Conservation (phyloP, 2,329 filamentous ascomycete species). For the Diplodia corticola region DNA sequence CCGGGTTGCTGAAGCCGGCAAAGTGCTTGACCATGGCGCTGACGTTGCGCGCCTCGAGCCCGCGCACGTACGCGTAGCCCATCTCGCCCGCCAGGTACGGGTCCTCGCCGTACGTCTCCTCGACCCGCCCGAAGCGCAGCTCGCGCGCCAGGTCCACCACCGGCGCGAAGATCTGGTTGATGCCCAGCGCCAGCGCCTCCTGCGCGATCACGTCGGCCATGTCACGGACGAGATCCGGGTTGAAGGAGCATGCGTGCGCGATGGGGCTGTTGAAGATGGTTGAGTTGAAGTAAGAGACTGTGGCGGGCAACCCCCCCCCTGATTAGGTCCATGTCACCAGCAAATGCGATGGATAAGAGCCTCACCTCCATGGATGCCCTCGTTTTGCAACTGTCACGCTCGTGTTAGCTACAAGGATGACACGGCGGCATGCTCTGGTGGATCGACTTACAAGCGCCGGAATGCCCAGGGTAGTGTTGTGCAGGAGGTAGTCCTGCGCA, state of each 20-base stretch:
- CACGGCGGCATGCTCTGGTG: too few species aligned
- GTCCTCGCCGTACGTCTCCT: conserved; percentile 73
- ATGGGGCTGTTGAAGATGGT: conserved; percentile 81
- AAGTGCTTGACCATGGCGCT: conserved; percentile 76
- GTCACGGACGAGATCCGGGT: conserved; percentile 62
- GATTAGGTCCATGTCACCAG: neutral
- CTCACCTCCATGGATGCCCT: conserved; percentile 65
- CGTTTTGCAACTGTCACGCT: conserved; percentile 55
- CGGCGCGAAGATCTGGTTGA: conserved; percentile 73
- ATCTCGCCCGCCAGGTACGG: conserved; percentile 67
- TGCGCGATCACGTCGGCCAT: conserved; percentile 67
- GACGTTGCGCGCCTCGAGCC: conserved; percentile 65
- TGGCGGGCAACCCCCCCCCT: neutral
- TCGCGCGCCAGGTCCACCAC: conserved; percentile 71
- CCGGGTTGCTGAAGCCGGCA: conserved; percentile 66
- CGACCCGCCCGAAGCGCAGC: conserved; percentile 69
- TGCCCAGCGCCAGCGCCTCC: conserved; percentile 66
- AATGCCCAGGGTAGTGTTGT: conserved; percentile 68
- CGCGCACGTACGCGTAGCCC: conserved; percentile 60
- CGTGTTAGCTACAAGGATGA: neutral
- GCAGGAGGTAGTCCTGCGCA: conserved; percentile 67
- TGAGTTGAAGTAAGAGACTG: conserved; percentile 53
- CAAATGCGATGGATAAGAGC: neutral
- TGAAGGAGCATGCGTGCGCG: conserved; percentile 70
- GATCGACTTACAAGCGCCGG: conserved; percentile 59